Conservation (phyloP, 179 eudicot genomes). For the Dionaea muscipula region DNA sequence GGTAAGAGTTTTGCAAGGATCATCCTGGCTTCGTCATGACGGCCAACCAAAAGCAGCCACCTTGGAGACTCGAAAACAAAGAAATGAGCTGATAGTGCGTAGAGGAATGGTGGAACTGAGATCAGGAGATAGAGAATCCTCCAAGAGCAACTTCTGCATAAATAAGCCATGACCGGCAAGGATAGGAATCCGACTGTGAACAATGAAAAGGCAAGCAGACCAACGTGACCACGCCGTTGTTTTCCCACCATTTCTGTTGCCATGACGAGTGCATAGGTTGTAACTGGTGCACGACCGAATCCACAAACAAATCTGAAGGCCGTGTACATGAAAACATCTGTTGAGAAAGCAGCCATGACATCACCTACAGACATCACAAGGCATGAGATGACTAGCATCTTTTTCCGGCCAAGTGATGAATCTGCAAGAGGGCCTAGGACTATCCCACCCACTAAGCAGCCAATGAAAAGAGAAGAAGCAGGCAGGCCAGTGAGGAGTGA, state of each 20-base stretch:
- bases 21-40: slow-evolving; percentile 32
- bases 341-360: slow-evolving; percentile 27
- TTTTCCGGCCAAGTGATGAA: slow-evolving; percentile 53
- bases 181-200: slow-evolving; percentile 52
- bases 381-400: slow-evolving; percentile 27
- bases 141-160: slow-evolving; percentile 36
- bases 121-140: slow-evolving; percentile 43
- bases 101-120: slow-evolving; percentile 30
- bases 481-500: slow-evolving; percentile 46
- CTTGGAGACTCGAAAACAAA: slow-evolving; percentile 53
- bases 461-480: slow-evolving; percentile 54
- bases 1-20: slow-evolving; percentile 7
- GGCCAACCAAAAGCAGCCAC: slow-evolving; percentile 56
- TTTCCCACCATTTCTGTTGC: slow-evolving; percentile 58
- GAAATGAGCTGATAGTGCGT: slow-evolving; percentile 23
- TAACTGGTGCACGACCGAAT: slow-evolving; percentile 48
- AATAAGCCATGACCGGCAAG: slow-evolving; percentile 47
- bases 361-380: slow-evolving; percentile 49
- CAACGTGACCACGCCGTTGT: slow-evolving; percentile 47
- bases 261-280: slow-evolving; percentile 50
- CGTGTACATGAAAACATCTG: slow-evolving; percentile 43
- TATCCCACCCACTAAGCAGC: slow-evolving; percentile 45
- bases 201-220: slow-evolving; percentile 40
- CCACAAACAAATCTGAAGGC: slow-evolving; percentile 38
- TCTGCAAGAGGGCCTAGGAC: slow-evolving; percentile 50